Percentiles rank a stretch among this genome's conserved stretches.
These are phyloP conservation scores for Eruca vesicaria DNA, from an alignment of 441 rosid genomes.

Conservation along the genomic window DNA sequence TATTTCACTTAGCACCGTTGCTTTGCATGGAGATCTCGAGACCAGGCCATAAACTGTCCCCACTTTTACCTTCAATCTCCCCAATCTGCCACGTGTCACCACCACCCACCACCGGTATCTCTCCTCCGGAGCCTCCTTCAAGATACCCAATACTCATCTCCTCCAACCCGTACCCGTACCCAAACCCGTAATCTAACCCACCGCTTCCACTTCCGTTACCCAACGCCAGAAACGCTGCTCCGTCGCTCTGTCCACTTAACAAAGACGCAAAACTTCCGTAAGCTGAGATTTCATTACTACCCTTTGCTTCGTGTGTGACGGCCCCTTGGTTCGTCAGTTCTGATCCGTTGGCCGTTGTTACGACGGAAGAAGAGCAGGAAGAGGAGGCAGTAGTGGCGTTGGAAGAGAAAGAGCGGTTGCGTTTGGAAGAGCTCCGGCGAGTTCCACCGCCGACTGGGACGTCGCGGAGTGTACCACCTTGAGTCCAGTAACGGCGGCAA, in stretches of 20 bases:
- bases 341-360: slow-evolving; percentile 15
- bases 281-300: slow-evolving; percentile 31
- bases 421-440: slow-evolving; percentile 52
- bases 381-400: slow-evolving; percentile 32
- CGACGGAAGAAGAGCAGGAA: slow-evolving; percentile 29
- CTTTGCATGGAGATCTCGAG: slow-evolving; percentile 57
- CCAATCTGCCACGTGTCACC: slow-evolving; percentile 71
- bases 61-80: slow-evolving; percentile 46
- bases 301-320: slow-evolving; percentile 17
- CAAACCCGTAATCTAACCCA: slow-evolving; percentile 54
- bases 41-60: slow-evolving; percentile 81
- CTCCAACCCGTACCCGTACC: slow-evolving; percentile 50
- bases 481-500: slow-evolving; percentile 94
- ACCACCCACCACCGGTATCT: slow-evolving; percentile 25
- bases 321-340: neutral
- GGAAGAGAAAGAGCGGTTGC: slow-evolving; percentile 31
- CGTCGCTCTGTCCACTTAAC: slow-evolving; percentile 56
- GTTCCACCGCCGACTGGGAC: slow-evolving; percentile 84
- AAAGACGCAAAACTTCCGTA: slow-evolving; percentile 66
- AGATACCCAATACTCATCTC: slow-evolving; percentile 66
- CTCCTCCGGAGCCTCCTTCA: slow-evolving; percentile 19
- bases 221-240: slow-evolving; percentile 52
- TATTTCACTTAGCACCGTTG: slow-evolving; percentile 56
- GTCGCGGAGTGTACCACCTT: slow-evolving; percentile 89
- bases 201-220: slow-evolving; percentile 16